Evolutionary conservation across 768 basidiomycete genomes (phyloP), one percentile per base, ranked within the genome.

Genomic region (Tulasnella sp.): DNA sequence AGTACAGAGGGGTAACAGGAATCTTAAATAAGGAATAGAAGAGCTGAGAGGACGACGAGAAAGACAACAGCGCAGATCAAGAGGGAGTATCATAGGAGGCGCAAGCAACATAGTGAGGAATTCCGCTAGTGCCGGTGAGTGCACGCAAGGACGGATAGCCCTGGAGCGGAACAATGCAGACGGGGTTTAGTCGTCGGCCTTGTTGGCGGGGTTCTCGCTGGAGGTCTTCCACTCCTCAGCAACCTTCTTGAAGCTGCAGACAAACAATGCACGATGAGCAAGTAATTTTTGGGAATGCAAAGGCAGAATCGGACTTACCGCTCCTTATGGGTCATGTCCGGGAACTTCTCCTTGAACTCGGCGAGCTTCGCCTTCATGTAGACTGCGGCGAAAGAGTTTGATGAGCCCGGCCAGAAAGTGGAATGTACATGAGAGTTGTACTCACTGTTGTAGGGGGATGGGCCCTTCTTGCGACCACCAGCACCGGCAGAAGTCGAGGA

Each of bases 291-390:
- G 15, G 46, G 71, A 48, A 71, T 26, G 18, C 15, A 0, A 67
- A 15, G 29, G 61, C 16, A 67, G 5, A 71, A 23, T 44, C 69
- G 69, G 55, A 48, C 77, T 23, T 71, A 80, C 79, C 79, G 55
- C 74, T 80, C 79, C 78, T 80, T 80, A 46, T 80, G 79, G 35
- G 73, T 72, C 73, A 80, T 70, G 46, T 80, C 79, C 44, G 79
- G 79, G 73, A 72, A 71, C 78, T 80, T 79, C 74, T 78, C 79
- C 75, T 80, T 80, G 77, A 80, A 77, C 74, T 80, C 73, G 37
- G 79, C 79, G 37, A 80, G 78, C 78, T 78, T 77, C 20, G 73
- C 16, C 79, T 80, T 80, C 79, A 80, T 80, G 78, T 79, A 80
- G 70, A 78, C 78, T 77, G 35, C 20, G 37, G 23, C 15, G 4